Evolutionary conservation across 345 rosid species (phyloP).

Genomic region (Lepidium aucheri): DNA sequence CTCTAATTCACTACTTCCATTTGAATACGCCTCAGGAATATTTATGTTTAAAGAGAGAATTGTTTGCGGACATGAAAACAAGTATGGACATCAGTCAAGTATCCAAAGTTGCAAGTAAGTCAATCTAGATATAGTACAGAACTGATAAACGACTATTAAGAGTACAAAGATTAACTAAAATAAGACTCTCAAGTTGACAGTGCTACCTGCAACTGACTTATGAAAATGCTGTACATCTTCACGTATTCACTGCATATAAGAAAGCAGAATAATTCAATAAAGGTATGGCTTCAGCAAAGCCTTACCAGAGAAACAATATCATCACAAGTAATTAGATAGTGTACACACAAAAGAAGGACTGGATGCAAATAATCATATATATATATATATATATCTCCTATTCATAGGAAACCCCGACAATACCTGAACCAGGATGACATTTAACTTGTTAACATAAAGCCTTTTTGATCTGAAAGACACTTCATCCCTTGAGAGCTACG

Average conservation of each 20-base stretch:
- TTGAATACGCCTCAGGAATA: conserved; percentile 83
- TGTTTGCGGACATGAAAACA: conserved; percentile 32
- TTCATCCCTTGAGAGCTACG: conserved; percentile 80
- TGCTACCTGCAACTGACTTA: conserved; percentile 73
- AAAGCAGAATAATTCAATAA: conserved; percentile 12
- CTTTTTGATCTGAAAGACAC: conserved; percentile 71
- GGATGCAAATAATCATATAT: neutral
- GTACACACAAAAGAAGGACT: neutral
- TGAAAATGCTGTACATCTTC: conserved; percentile 68
- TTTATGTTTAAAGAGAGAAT: conserved; percentile 58
- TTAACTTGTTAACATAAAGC: conserved; percentile 92
- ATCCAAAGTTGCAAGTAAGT: neutral
- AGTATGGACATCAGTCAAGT: neutral
- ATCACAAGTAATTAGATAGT: neutral
- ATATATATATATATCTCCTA: too few species aligned
- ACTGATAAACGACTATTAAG: neutral
- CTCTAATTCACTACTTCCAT: conserved; percentile 82
- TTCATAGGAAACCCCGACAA: neutral
- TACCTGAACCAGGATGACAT: conserved; percentile 93
- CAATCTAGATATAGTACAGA: neutral
- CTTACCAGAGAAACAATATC: neutral
- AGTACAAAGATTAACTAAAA: neutral
- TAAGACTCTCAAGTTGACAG: too few species aligned
- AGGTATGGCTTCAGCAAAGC: conserved; percentile 1
- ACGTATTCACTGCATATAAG: conserved; percentile 68